Conservation (phyloP, 257 asterid species). For the Lycium ferocissimum region DNA sequence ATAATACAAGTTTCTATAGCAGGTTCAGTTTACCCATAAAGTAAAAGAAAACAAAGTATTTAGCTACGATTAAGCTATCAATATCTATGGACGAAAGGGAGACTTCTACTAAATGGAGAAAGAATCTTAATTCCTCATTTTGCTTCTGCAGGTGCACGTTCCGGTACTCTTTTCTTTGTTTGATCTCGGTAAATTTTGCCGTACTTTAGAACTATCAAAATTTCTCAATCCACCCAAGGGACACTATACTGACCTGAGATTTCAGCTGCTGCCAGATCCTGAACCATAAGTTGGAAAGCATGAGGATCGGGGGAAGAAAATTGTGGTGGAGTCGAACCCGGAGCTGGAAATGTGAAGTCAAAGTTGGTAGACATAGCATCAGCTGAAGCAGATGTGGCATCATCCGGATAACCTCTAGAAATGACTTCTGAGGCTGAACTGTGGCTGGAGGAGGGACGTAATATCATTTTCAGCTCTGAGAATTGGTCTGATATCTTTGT, state of each 20-base stretch:
- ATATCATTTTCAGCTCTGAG: conserved; percentile 94
- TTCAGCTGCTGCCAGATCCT: conserved; percentile 89
- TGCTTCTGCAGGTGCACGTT: neutral
- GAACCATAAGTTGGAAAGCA: conserved; percentile 91
- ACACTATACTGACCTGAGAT: conserved; percentile 84
- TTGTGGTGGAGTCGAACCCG: conserved; percentile 70
- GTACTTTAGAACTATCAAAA: conserved; percentile 40
- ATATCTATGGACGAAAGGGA: conserved; percentile 38
- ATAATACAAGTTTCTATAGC: conserved; percentile 46
- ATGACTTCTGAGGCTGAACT: conserved; percentile 68
- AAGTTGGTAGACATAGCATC: conserved; percentile 81
- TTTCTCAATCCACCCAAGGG: conserved; percentile 45
- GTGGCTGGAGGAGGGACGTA: conserved; percentile 70
- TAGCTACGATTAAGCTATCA: conserved; percentile 42
- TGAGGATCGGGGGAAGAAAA: conserved; percentile 68
- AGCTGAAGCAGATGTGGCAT: conserved; percentile 72
- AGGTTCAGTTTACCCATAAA: conserved; percentile 36
- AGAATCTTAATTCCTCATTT: neutral
- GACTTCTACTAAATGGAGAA: conserved; percentile 37
- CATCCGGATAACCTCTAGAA: conserved; percentile 67
- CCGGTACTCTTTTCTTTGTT: neutral
- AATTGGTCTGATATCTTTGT: conserved; percentile 98
- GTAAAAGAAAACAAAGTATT: conserved; percentile 43
- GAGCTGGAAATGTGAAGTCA: conserved; percentile 93
- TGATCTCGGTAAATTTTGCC: conserved; percentile 24